Conservation (phyloP, 2,329 filamentous ascomycete genomes). For the Moelleriella libera region DNA sequence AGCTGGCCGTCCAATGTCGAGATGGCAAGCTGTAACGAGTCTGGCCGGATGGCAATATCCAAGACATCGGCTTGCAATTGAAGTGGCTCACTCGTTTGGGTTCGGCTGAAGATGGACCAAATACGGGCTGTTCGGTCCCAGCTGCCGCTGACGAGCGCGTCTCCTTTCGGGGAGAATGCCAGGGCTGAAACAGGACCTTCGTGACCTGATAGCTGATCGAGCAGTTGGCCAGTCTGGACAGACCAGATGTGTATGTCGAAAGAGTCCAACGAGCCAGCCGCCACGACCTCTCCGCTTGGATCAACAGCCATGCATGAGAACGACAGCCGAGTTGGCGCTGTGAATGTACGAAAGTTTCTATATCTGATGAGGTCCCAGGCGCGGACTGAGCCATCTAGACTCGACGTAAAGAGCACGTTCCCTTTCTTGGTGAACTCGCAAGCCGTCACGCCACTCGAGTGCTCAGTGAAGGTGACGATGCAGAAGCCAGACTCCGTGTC, state of each 20-base stretch:
- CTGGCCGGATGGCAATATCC: constrained; percentile 73
- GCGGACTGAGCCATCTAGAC: constrained; percentile 82
- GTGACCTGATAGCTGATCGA: constrained; percentile 82
- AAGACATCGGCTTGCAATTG: constrained; percentile 87
- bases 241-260: constrained; percentile 99
- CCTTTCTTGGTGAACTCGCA: constrained; percentile 93
- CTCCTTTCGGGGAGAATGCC: constrained; percentile 77
- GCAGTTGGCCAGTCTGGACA: constrained; percentile 88
- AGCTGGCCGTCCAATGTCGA: constrained; percentile 88
- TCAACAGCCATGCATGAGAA: constrained; percentile 96
- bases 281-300: constrained; percentile 89
- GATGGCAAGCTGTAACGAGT: constrained; percentile 80
- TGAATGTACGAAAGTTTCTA: constrained; percentile 95
- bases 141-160: constrained; percentile 74
- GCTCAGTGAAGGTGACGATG: constrained; percentile 94
- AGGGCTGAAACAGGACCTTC: constrained; percentile 86
- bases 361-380: constrained; percentile 96
- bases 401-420: constrained; percentile 90
- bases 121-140: constrained; percentile 95
- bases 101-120: constrained; percentile 89
- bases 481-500: constrained; percentile 94
- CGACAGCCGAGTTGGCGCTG: constrained; percentile 76
- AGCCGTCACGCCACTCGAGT: constrained; percentile 84
- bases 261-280: constrained; percentile 86
- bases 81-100: constrained; percentile 87